Evolutionary conservation across 441 rosid species (phyloP), one percentile per base, ranked within the genome.

Genomic region (Corymbia calophylla): DNA sequence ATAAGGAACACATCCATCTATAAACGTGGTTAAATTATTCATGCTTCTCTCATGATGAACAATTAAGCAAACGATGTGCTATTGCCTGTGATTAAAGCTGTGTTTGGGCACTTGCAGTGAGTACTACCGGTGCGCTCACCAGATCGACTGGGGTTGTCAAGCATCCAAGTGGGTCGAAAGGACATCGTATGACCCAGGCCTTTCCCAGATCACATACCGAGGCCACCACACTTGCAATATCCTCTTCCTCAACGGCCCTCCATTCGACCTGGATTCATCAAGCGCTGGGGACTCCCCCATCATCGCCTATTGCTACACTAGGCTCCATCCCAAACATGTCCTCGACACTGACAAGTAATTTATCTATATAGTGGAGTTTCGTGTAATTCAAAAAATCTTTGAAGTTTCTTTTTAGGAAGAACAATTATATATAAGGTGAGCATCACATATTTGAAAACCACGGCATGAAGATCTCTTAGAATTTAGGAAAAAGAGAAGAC

Each of bases 111-210:
- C 32, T 23, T 60, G 88, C 93, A 95, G 99, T 94, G 94, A 88
- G 89, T 97, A 97, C 90, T 96, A 82, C 87, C 94, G 98, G 89
- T 97, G 99, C 88, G 95, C 97, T 1, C 96, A 97, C 92, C 95
- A 94, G 91, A 44, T 25, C 56, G 98, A 97, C 27, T 94, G 95
- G 87, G 92, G 90, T 11, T 97, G 99, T 89, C 93, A 88, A 92
- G 98, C 99, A 73, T 94, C 88, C 60, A 97, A 97, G 90, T 98
- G 95, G 48, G 96, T 96, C 49, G 97, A 97, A 56, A 89, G 55
- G 91, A 89, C 93, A 87, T 88, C 93, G 86, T 92, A 93, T 1
- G 89, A 93, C 35, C 97, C 97, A 29, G 91, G 95, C 21, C 3
- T 91, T 62, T 93, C 87, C 90, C 91, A 93, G 39, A 95, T 95